Evolutionary conservation across 768 basidiomycete genomes (phyloP), one percentile per base, ranked within the genome.

Genomic region (Tylopilus balloui): DNA sequence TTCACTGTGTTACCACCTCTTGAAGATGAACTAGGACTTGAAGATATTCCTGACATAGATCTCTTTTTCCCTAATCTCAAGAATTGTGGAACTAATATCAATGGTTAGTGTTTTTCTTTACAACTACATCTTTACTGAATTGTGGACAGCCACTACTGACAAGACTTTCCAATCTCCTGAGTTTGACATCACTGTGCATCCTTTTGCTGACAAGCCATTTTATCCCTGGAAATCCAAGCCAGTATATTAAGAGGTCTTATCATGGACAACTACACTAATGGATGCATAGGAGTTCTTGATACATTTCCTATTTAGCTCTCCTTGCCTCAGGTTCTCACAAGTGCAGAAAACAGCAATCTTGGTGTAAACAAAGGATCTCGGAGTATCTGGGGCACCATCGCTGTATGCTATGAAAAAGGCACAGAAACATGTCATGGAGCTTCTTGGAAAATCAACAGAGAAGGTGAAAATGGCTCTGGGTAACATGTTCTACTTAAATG

Each of bases 251-350:
- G n/a, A n/a, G n/a, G n/a, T n/a, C n/a, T n/a, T n/a, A n/a, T n/a
- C n/a, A n/a, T n/a, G n/a, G n/a, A n/a, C n/a, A n/a, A n/a, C n/a
- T n/a, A n/a, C n/a, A n/a, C n/a, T n/a, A n/a, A n/a, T n/a, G n/a
- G n/a, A n/a, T n/a, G n/a, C n/a, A 72, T 13, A 69, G 65, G 52
- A 63, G 31, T 65, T 69, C 40, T 43, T 59, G 6, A 69, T 60
- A 0, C 56, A 64, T 27, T 42, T 69, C 10, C 50, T 71, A 6
- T 71, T 71, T 43, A 65, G 58, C 32, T 70, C 67, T 1, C 59
- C 67, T 0, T 44, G 47, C 13, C 52, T 69, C 0, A 51, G 56
- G 15, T 71, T 72, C 45, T 72, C 64, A 2, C 44, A 53, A 7
- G 45, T 49, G 6, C 68, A 71, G 40, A 56, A 71, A 47, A 49